Conservation (phyloP, 257 asterid species). For the Parsonsia alboflavescens region DNA sequence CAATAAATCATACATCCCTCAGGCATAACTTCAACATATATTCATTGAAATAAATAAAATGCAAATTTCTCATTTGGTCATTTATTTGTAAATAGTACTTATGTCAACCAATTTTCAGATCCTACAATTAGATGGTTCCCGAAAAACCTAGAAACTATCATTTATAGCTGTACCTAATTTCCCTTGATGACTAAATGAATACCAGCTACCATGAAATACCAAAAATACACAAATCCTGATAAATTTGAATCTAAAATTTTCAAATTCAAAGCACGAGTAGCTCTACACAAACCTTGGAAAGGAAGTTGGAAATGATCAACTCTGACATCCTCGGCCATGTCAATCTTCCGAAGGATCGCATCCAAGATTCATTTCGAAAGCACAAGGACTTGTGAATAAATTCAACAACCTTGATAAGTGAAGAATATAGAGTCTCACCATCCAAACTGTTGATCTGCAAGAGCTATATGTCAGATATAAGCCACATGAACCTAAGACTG, state of each 20-base stretch:
- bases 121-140: neutral
- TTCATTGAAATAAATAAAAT: neutral
- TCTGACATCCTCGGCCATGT: constrained; percentile 96
- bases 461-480: constrained; percentile 12
- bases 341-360: constrained; percentile 77
- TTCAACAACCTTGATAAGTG: constrained; percentile 46
- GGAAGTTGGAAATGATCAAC: constrained; percentile 74
- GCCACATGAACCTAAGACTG: neutral
- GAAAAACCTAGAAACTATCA: neutral
- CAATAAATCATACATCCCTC: neutral
- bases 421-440: constrained; percentile 66
- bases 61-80: neutral
- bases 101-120: neutral
- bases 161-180: neutral
- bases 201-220: neutral
- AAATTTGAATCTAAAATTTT: neutral
- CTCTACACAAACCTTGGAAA: constrained; percentile 61
- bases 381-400: constrained; percentile 55
- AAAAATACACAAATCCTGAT: neutral
- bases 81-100: neutral
- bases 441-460: constrained; percentile 49
- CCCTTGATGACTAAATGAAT: neutral
- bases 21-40: neutral
- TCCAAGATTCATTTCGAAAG: constrained; percentile 66
- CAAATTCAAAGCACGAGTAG: constrained; percentile 5